Evolutionary conservation across 2,329 filamentous ascomycete species (phyloP), one percentile per base, ranked within the genome.

Genomic region (Clathrospora elynae): DNA sequence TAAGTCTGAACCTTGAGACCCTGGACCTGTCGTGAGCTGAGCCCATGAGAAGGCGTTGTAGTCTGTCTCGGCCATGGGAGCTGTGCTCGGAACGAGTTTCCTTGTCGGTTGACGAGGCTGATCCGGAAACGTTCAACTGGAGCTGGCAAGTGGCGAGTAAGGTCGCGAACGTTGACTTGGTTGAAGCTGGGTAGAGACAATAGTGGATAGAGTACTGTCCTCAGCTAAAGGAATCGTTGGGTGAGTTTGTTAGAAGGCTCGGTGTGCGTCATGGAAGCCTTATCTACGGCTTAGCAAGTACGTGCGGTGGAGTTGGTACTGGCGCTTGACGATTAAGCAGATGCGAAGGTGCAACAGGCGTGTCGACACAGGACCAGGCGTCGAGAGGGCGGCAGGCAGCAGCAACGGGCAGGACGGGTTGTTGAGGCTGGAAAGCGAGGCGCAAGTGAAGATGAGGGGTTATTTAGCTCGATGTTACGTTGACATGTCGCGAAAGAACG

Each of bases 41-140:
- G 37, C 35, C 48, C 54, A 60, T 26, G 42, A 30, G 39, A 52
- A 40, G 11, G 46, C n/a, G 44, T 43, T 47, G 39, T 47, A 56
- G 40, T 61, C 51, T 18, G 55, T 41, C n/a, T 63, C 62, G 22
- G 64, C 61, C 65, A 67, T 67, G 24, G 24, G 41, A 37, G 34
- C 25, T 46, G 40, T 46, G 22, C 37, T 35, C 20, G 12, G 14
- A 16, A 33, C 3, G 32, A 14, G 18, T 28, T 17, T 25, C 23
- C 31, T 18, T 13, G 22, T 25, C 6, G 31, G 22, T 32, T 37
- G 12, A 17, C 32, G 19, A 35, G n/a, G 20, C 17, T 16, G 20
- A 23, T n/a, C 17, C 16, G 14, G 22, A 17, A 24, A 25, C 22
- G n/a, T n/a, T n/a, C n/a, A n/a, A n/a, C n/a, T n/a, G n/a, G n/a